Percentiles rank a stretch among this genome's conserved stretches.
These are phyloP conservation scores for Coccomyxa subellipsoidea DNA, from an alignment of 163 green algal species.

Conservation along the genomic window DNA sequence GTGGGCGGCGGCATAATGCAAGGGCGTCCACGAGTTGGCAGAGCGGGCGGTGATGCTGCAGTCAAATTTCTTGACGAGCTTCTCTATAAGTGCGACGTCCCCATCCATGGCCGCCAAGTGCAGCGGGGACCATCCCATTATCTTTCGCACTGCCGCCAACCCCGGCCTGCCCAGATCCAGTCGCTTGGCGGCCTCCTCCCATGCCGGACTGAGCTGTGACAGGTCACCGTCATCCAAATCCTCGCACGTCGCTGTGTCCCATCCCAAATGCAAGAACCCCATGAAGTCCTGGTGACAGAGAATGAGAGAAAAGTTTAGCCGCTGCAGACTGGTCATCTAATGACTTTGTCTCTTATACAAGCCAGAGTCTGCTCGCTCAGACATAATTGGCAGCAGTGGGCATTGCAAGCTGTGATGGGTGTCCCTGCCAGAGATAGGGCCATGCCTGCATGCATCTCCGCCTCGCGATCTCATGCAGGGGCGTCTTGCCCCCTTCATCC, in stretches of 20 bases:
- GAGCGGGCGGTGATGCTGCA: constrained; percentile 40
- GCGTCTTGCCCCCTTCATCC: constrained; percentile 41
- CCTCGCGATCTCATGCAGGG: constrained; percentile 53
- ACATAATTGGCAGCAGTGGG: too few relatives aligned
- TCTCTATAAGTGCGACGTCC: constrained; percentile 29
- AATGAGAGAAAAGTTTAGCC: too few relatives aligned
- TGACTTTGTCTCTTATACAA: too few relatives aligned
- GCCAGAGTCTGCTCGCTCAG: too few relatives aligned
- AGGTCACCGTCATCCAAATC: constrained; percentile 12
- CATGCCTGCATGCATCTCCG: constrained; percentile 55
- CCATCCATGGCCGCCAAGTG: constrained; percentile 58
- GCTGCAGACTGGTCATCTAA: too few relatives aligned
- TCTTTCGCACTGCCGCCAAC: constrained; percentile 40
- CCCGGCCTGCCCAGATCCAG: constrained; percentile 35
- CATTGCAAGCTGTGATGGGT: not conserved
- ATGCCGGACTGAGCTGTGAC: constrained; percentile 1
- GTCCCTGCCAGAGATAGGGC: not conserved
- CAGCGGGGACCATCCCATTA: constrained; percentile 53
- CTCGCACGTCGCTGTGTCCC: constrained; percentile 48
- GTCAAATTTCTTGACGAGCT: constrained; percentile 36
- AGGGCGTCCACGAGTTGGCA: constrained; percentile 59
- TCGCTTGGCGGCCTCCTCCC: constrained; percentile 24
- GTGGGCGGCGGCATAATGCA: constrained; percentile 65
- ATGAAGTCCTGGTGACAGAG: constrained; percentile 51
- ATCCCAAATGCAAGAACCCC: constrained; percentile 63